These are phyloP conservation scores for Fusarium sp. DNA, from an alignment of 2,329 filamentous ascomycete genomes.

Conservation along the genomic window DNA sequence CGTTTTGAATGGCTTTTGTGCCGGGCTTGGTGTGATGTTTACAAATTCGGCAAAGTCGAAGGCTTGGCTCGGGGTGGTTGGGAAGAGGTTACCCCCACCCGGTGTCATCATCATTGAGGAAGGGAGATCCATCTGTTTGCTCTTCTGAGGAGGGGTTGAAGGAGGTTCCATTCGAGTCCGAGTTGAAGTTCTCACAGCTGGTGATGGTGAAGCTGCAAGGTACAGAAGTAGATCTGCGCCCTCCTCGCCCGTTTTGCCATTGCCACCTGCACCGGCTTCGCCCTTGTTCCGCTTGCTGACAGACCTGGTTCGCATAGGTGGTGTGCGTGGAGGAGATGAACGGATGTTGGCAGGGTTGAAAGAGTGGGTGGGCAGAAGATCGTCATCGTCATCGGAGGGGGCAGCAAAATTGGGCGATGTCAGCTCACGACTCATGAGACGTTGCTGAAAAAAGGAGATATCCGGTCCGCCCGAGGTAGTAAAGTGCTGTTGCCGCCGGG, in stretches of 20 bases:
- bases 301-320: conserved; percentile 73
- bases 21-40: conserved; percentile 96
- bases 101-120: conserved; percentile 93
- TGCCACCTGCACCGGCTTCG: conserved; percentile 55
- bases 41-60: conserved; percentile 98
- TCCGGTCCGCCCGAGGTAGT: conserved; percentile 78
- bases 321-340: conserved; percentile 88
- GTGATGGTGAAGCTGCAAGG: conserved; percentile 91
- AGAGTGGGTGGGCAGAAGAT: conserved; percentile 81
- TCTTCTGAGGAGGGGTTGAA: conserved; percentile 81
- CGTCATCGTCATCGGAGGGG: conserved; percentile 84
- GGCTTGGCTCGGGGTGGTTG: conserved; percentile 82
- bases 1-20: conserved; percentile 90
- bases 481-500: conserved; percentile 80
- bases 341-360: conserved; percentile 74
- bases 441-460: conserved; percentile 82
- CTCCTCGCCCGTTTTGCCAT: conserved; percentile 77
- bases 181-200: conserved; percentile 70
- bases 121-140: conserved; percentile 75
- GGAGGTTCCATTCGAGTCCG: conserved; percentile 72
- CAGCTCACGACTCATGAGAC: conserved; percentile 75
- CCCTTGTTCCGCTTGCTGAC: conserved; percentile 64
- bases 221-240: conserved; percentile 86
- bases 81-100: conserved; percentile 75
- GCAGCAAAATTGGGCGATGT: conserved; percentile 72